Evolutionary conservation across 441 rosid genomes (phyloP).

Genomic region (Jatropha podagrica): DNA sequence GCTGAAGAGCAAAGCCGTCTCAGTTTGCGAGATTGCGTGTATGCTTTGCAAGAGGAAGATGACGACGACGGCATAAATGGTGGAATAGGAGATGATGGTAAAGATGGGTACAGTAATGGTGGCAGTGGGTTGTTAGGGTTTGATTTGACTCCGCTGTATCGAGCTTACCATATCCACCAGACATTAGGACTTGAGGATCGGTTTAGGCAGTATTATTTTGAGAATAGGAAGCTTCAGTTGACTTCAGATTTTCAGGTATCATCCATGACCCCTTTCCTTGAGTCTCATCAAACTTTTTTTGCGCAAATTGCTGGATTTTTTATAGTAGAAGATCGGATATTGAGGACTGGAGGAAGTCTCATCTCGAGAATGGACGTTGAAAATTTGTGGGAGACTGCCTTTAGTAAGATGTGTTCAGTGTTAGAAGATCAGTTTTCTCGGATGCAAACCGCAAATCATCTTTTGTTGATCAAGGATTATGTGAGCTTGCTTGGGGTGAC

Average conservation of each 20-base stretch:
- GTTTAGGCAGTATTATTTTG: slow-evolving; percentile 81
- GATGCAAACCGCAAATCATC: slow-evolving; percentile 97
- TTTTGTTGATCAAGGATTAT: slow-evolving; percentile 87
- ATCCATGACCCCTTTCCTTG: slow-evolving; percentile 92
- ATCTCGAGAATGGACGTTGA: slow-evolving; percentile 88
- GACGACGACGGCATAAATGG: slow-evolving; percentile 50
- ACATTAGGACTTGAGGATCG: slow-evolving; percentile 78
- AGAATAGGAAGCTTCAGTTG: slow-evolving; percentile 89
- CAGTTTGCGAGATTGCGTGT: slow-evolving; percentile 83
- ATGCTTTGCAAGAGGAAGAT: slow-evolving; percentile 78
- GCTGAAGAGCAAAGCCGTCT: slow-evolving; percentile 96
- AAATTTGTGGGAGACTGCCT: slow-evolving; percentile 92
- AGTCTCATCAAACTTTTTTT: slow-evolving; percentile 95
- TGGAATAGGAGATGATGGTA: slow-evolving; percentile 39
- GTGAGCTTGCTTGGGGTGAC: slow-evolving; percentile 96
- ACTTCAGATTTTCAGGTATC: slow-evolving; percentile 97
- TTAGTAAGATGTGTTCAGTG: slow-evolving; percentile 91
- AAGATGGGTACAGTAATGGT: slow-evolving; percentile 48
- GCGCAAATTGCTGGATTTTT: slow-evolving; percentile 98
- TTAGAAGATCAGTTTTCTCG: slow-evolving; percentile 97
- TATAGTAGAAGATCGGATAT: slow-evolving; percentile 79
- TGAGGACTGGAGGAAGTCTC: slow-evolving; percentile 89
- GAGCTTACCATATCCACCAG: slow-evolving; percentile 91
- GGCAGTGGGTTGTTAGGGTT: slow-evolving; percentile 55
- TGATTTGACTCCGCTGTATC: slow-evolving; percentile 81